Base-by-base conservation (phyloP, 2,329 filamentous ascomycete genomes). In the Grosmannia clavigera region DNA sequence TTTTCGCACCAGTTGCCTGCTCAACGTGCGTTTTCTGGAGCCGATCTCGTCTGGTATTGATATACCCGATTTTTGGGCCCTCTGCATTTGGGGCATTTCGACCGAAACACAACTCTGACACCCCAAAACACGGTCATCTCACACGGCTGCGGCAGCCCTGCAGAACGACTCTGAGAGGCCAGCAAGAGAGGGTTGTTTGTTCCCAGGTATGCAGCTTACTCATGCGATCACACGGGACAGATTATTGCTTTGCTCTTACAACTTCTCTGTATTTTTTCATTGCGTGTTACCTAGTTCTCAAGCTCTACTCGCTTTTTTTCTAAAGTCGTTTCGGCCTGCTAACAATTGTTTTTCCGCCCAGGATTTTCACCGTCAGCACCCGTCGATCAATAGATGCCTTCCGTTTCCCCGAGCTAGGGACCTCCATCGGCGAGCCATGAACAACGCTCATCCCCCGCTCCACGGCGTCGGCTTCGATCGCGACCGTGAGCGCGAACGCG, bases 391-490 rank as follows among this genome's bases (percentile, higher is more conserved):
- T 63, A 60, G 31, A 64, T 64, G 63, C 55, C 54, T 58, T 50
- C 57, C 53, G 55, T n/a, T n/a, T 9, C 27, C 22, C 48, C 38
- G 19, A 40, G 52, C 25, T 58, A 58, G 57, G 33, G 14, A 46
- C 38, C 33, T 50, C 55, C 40, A 48, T 43, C 59, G 31, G 56
- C 63, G 57, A 63, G 59, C 59, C 57, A 80, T 79, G 77, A 79
- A 79, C 66, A 76, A 69, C 69, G 74, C 76, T 64, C 62, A 50
- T 22, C 58, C 63, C 35, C 73, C 72, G 62, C 70, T 74, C 61
- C 75, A 77, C 68, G 70, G 70, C 66, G 71, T 68, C 68, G 72
- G 69, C 61, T 79, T 76, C 70, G 76, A 79, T 66, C 74, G 75
- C 70, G 76, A 78, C 60, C 76, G 73, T 68, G 75, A 63, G 60